Evolutionary conservation across 73 alveolate species (phyloP), one percentile per base, ranked within the genome.

Genomic region (Tetrahymena borealis): DNA sequence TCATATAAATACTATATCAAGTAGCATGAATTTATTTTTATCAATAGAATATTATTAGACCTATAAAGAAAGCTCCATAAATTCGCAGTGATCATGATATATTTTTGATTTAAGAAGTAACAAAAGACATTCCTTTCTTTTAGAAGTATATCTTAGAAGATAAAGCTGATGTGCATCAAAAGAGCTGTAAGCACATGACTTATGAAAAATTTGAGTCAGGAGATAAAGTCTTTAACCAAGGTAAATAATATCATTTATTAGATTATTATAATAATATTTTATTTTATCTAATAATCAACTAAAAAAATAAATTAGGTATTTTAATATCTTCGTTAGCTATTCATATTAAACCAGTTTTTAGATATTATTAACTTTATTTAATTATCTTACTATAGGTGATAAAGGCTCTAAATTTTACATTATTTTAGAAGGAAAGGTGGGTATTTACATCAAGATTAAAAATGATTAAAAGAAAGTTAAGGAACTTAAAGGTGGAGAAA

Each of bases 371-470:
- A n/a, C n/a, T n/a, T 41, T 18, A 41, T 41, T 41, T 41, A 92
- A 40, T 38, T 43, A 78, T 0, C 40, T 93, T 93, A 90, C 78
- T 32, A 85, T 41, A 93, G 95, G 93, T 0, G 95, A 93, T 11
- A 93, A 42, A 40, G 95, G 95, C 15, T 36, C 90, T 7, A 92
- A 92, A 92, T 92, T 92, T 38, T 92, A 92, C 7, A 79, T 92
- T 39, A 92, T 92, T 12, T 37, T 92, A n/a, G 92, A 77, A 78
- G 95, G 95, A 8, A 38, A 33, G 32, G 95, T 92, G 16, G 92
- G 77, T 7, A 91, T 92, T 12, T 38, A 32, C 33, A 78, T 92
- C 16, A 92, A 78, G 90, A 78, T 78, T 16, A 78, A 39, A 38
- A 91, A 36, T 37, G 95, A 92, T 28, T 20, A 40, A 78, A 91